Evolutionary conservation across 1,284 basidiomycete genomes (phyloP).

Genomic region (Lentinus polychrous): DNA sequence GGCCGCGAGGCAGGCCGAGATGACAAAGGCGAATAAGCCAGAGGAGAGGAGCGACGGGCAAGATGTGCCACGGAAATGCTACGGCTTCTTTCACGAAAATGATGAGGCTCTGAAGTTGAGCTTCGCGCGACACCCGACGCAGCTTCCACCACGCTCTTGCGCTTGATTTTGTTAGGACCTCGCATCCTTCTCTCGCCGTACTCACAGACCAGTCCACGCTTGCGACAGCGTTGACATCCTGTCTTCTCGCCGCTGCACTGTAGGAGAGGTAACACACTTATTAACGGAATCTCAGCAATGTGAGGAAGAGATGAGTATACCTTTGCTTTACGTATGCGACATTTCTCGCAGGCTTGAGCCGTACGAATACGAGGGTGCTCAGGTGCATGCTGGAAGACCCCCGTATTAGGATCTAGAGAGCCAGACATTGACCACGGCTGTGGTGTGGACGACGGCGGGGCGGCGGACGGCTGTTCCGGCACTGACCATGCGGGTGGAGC

Average conservation of each 20-base stretch:
- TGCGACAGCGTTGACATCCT: slow-evolving; percentile 28
- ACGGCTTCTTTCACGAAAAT: background rate
- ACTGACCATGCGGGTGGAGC: background rate
- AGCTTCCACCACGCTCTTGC: slow-evolving; percentile 9
- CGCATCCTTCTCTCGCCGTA: slow-evolving; percentile 55
- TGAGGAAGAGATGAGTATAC: slow-evolving; percentile 15
- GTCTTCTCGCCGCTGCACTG: slow-evolving; percentile 36
- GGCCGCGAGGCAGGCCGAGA: background rate
- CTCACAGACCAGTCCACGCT: slow-evolving; percentile 30
- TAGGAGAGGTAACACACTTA: background rate
- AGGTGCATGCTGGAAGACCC: slow-evolving; percentile 51
- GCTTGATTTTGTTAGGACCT: slow-evolving; percentile 50
- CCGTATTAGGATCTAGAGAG: slow-evolving; percentile 50
- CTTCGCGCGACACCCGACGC: slow-evolving; percentile 7
- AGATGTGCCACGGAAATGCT: background rate
- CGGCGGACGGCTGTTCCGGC: background rate
- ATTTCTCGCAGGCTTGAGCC: slow-evolving; percentile 37
- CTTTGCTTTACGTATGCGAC: slow-evolving; percentile 37
- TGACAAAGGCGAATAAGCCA: background rate
- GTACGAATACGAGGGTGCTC: slow-evolving; percentile 50
- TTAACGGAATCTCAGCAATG: background rate
- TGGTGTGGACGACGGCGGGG: background rate
- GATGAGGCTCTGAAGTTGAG: slow-evolving; percentile 14
- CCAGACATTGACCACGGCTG: slow-evolving; percentile 38
- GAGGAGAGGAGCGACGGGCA: background rate